Conservation (phyloP, 1,284 basidiomycete genomes). For the Austroboletus novae-zelandiae region DNA sequence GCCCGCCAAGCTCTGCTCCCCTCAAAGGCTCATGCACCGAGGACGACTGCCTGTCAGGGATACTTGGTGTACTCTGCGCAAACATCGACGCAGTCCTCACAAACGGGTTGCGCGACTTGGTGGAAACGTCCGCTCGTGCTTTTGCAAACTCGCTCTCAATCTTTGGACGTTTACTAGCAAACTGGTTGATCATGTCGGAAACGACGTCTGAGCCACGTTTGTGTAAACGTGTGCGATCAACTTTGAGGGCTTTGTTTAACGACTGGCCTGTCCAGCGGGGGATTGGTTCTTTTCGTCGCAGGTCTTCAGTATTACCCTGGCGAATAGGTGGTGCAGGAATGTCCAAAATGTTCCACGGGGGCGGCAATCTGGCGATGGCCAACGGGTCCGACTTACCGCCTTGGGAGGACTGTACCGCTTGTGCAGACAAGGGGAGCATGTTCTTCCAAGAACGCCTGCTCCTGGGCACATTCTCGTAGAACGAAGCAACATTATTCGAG, state of each 20-base stretch:
- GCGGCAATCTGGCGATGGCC: slow-evolving; percentile 29
- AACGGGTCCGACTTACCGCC: slow-evolving; percentile 18
- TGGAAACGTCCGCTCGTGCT: not conserved
- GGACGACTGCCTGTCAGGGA: not conserved
- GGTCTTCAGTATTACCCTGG: not conserved
- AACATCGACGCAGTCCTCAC: slow-evolving; percentile 22
- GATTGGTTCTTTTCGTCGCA: not conserved
- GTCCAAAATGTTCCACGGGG: slow-evolving; percentile 24
- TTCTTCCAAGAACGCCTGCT: not conserved
- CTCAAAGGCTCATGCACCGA: not conserved
- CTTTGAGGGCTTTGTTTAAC: slow-evolving; percentile 7
- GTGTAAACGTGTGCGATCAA: slow-evolving; percentile 27
- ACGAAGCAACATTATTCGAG: slow-evolving; percentile 13
- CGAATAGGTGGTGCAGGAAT: not conserved
- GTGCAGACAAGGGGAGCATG: slow-evolving; percentile 19
- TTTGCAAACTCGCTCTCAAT: slow-evolving; percentile 26
- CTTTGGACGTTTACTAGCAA: slow-evolving; percentile 24
- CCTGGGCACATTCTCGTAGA: slow-evolving; percentile 13
- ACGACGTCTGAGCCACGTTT: slow-evolving; percentile 23
- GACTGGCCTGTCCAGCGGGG: slow-evolving; percentile 3
- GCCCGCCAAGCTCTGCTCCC: not conserved
- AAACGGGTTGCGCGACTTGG: slow-evolving; percentile 24
- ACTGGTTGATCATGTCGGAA: slow-evolving; percentile 18
- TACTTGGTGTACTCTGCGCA: slow-evolving; percentile 5
- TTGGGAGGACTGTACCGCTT: slow-evolving; percentile 14